Conservation (phyloP, 352 stramenopile genomes). For the Globisporangium alternatum region DNA sequence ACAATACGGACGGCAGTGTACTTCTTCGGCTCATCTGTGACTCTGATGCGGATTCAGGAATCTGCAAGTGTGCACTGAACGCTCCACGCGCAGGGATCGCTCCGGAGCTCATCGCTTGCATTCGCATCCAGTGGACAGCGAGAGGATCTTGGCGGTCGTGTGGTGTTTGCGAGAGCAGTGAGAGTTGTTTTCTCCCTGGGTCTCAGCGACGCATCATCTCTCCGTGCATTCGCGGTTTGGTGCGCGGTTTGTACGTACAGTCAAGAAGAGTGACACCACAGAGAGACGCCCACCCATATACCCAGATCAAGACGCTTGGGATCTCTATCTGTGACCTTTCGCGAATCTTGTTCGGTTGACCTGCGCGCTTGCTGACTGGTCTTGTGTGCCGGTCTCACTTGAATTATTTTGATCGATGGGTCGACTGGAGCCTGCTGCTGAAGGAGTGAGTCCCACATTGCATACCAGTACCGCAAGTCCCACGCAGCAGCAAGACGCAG, state of each 20-base stretch:
- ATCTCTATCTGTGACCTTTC: neutral
- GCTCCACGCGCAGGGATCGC: conserved; percentile 28
- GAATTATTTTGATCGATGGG: neutral
- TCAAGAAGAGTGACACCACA: no score
- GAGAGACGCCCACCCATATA: neutral
- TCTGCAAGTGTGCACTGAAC: conserved; percentile 38
- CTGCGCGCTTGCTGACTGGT: neutral
- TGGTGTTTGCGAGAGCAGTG: neutral
- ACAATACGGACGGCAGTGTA: neutral
- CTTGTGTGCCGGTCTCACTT: neutral
- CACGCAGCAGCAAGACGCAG: neutral
- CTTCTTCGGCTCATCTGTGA: neutral
- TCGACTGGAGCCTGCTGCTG: neutral
- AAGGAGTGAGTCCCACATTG: neutral
- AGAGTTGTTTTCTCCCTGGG: no score
- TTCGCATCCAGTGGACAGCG: conserved; percentile 1
- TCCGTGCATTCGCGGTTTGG: no score
- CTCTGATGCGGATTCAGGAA: neutral
- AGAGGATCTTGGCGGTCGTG: neutral
- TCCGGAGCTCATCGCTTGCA: conserved; percentile 2
- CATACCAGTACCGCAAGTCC: neutral
- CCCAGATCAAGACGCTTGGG: neutral
- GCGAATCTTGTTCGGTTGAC: neutral
- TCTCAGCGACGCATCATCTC: no score
- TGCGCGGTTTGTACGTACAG: no score